A percentile compares a stretch with the other conserved stretches of the same genome.
Conservation (phyloP, 176 grass and related monocot genomes). For the Miscanthus lutarioriparius region DNA sequence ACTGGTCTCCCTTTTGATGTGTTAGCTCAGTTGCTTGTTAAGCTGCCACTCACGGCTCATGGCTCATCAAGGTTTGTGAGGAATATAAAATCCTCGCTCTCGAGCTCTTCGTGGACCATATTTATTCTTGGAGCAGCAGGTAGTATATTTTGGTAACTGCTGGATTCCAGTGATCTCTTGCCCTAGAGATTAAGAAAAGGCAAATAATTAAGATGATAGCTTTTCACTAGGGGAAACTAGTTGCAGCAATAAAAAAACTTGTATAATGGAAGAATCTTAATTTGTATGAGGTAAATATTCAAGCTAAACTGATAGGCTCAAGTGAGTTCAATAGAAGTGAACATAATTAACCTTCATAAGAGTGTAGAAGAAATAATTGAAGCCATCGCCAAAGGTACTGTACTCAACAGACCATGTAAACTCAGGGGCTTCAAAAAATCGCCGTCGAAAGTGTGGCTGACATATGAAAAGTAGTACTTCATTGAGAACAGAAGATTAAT, state of each 20-base stretch:
- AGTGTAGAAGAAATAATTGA: conserved; percentile 92
- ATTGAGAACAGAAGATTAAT: neutral
- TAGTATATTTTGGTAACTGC: conserved; percentile 4
- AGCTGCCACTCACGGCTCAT: conserved; percentile 33
- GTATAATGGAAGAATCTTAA: neutral
- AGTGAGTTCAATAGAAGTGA: neutral
- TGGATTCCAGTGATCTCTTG: conserved; percentile 36
- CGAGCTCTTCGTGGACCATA: conserved; percentile 81
- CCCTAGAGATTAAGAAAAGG: conserved; percentile 48
- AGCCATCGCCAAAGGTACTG: conserved; percentile 74
- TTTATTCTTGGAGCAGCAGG: conserved; percentile 44
- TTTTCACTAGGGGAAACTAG: neutral
- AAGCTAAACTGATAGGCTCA: neutral
- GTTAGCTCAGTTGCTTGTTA: neutral
- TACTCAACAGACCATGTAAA: conserved; percentile 92
- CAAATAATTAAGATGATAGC: neutral
- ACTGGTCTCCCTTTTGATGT: neutral
- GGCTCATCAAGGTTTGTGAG: conserved; percentile 50
- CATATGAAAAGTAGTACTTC: conserved; percentile 18
- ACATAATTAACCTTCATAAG: conserved; percentile 64
- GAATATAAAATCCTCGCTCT: conserved; percentile 81
- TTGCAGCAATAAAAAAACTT: conserved; percentile 6
- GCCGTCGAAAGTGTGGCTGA: conserved; percentile 82
- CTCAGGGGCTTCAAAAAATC: conserved; percentile 65
- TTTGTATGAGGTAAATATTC: neutral